phyloP scores from a whole-genome alignment of 768 basidiomycete genomes.

The Lentinula lateritia region DNA sequence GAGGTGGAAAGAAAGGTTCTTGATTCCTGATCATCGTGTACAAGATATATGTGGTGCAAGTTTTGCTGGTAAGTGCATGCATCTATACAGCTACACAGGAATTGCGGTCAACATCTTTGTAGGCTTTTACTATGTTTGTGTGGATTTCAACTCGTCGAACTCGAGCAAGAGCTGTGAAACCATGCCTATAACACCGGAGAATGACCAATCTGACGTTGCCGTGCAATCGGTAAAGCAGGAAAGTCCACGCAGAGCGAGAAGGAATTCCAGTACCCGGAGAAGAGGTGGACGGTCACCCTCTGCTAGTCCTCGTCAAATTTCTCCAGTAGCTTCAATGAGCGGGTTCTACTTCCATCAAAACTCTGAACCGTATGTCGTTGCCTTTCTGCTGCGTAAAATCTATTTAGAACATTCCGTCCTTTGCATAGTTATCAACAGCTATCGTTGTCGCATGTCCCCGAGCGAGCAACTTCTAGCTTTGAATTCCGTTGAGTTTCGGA shows the following conservation, averaged over 20 bases:
- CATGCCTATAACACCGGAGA: constrained; percentile 24
- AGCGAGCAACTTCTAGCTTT: constrained; percentile 69
- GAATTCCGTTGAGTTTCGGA: constrained; percentile 67
- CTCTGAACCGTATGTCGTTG: constrained; percentile 77
- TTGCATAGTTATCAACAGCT: constrained; percentile 78
- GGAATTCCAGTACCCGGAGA: constrained; percentile 44
- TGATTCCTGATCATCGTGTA: constrained; percentile 92
- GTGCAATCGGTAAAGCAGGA: constrained; percentile 30
- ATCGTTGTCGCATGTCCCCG: constrained; percentile 73
- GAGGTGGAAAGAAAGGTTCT: constrained; percentile 95
- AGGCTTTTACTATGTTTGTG: constrained; percentile 95
- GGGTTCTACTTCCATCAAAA: constrained; percentile 94
- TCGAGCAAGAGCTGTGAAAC: constrained; percentile 27
- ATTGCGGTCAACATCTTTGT: constrained; percentile 5
- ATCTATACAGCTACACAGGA: constrained; percentile 4
- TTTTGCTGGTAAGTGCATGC: constrained; percentile 70
- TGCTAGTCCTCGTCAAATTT: constrained; percentile 37
- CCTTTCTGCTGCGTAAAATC: constrained; percentile 5
- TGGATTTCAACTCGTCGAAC: constrained; percentile 77
- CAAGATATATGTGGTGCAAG: constrained; percentile 93
- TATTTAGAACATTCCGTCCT: constrained; percentile 1
- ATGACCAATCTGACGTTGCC: constrained; percentile 10
- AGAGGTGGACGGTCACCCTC: constrained; percentile 38
- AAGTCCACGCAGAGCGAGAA: constrained; percentile 27
- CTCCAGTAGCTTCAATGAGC: constrained; percentile 69